Base-by-base conservation (phyloP, 2,329 filamentous ascomycete genomes). In the Fusarium sp. region DNA sequence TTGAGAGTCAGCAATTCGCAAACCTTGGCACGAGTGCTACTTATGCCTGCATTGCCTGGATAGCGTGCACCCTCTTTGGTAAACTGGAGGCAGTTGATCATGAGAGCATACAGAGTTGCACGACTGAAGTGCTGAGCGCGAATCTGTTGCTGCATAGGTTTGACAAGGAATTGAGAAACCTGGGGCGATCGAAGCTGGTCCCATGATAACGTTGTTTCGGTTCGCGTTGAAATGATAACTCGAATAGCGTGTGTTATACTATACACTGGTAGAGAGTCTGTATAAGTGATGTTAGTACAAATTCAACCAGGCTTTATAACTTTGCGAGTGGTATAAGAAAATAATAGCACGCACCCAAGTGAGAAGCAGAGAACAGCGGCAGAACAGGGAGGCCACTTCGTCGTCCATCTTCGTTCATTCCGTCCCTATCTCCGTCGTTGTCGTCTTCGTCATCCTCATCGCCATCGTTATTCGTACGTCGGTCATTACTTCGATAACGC, bases 121-220 rank as follows among this genome's bases (percentile, higher is more conserved):
- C 92, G 88, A 30, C 92, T 95, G 79, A 97, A 95, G 80, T 97
- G 93, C 54, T 92, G 89, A 18, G 89, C 86, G 66, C 91, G 90
- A 69, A 98, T 95, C 79, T 95, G 92, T 78, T 96, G 92, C 80
- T 96, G 94, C 84, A 98, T 96, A 4, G 95, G 95, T 83, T 98
- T 98, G 77, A 98, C 88, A 38, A 98, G 87, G 79, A 98, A 98
- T 78, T 97, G 95, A 18, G 94, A 97, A 60, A 98, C 91, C 79
- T 98, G 95, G 5, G 95, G 95, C n/a, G 94, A 97, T 70, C 95
- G 90, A 68, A 98, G 85, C 79, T 98, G 95, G 71, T 98, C 95
- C 95, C 95, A 98, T 18, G 94, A 91, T 53, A 98, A 83, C 0
- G 94, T 95, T 3, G 95, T 98, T 83, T 98, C 95, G 80, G 94